phyloP scores from a whole-genome alignment of 176 grass and related monocot species.

The Phyllostachys edulis region DNA sequence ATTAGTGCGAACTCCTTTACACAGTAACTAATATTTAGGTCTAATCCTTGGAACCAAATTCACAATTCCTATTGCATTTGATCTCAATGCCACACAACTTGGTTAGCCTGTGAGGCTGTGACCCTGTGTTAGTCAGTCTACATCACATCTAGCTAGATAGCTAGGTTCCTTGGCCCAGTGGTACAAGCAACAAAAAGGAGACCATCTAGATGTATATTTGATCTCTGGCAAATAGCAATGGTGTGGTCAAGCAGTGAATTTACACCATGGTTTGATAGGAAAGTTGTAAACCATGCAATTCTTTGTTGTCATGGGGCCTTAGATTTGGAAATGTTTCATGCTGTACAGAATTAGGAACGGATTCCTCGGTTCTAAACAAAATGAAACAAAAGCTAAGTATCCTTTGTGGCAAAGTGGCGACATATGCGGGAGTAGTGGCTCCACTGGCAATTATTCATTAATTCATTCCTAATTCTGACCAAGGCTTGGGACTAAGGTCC shows the following conservation, averaged over 20 bases:
- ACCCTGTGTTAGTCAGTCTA: not conserved
- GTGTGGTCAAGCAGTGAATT: not conserved
- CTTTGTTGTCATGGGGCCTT: conserved; percentile 32
- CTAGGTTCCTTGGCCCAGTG: conserved; percentile 1
- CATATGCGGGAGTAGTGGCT: not conserved
- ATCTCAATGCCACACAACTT: not conserved
- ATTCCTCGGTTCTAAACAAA: conserved; percentile 6
- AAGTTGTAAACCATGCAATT: conserved; percentile 19
- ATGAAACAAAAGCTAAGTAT: conserved; percentile 1
- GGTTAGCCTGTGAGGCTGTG: too few relatives aligned
- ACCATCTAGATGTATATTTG: not conserved
- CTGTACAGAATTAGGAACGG: not conserved
- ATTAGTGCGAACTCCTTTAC: not conserved
- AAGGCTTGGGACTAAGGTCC: not conserved
- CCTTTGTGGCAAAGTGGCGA: not conserved
- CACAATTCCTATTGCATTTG: not conserved
- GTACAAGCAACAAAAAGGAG: conserved; percentile 25
- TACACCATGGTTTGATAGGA: conserved; percentile 24
- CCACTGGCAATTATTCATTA: conserved; percentile 14
- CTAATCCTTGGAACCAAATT: not conserved
- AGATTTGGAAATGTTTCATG: conserved; percentile 26
- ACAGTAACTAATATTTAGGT: not conserved
- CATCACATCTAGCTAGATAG: not conserved
- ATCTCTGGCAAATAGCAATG: not conserved
- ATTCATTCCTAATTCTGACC: not conserved